Evolutionary conservation across 345 rosid genomes (phyloP).

Genomic region (Corchorus olitorius): DNA sequence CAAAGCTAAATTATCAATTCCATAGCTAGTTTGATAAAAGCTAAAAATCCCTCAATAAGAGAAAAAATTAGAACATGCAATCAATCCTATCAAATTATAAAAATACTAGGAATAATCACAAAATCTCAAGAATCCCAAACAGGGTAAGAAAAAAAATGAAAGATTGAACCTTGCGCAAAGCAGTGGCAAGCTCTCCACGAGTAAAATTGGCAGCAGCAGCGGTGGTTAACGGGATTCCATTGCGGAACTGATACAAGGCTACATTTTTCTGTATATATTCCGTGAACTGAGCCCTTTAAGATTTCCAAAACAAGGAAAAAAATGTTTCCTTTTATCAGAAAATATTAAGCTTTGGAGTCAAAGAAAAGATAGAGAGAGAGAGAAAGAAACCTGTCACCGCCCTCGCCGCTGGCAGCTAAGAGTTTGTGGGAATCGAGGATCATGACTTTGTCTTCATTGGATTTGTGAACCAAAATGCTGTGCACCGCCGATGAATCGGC

Average conservation of each 20-base stretch:
- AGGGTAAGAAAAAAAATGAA: not conserved
- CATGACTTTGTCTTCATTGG: conserved; percentile 94
- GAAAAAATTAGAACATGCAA: too few species aligned
- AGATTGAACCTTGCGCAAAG: conserved; percentile 73
- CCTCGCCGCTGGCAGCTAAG: conserved; percentile 89
- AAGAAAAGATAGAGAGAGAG: not conserved
- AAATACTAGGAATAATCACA: not conserved
- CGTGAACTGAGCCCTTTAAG: conserved; percentile 79
- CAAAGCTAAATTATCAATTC: not conserved
- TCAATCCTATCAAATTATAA: too few species aligned
- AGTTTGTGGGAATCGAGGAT: conserved; percentile 88
- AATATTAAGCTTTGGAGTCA: not conserved
- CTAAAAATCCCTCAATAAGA: not conserved
- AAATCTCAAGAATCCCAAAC: too few species aligned
- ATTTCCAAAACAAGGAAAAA: not conserved
- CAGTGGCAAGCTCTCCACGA: conserved; percentile 88
- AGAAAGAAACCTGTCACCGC: conserved; percentile 73
- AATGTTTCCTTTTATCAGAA: too few species aligned
- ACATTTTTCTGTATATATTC: conserved; percentile 96
- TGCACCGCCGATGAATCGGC: conserved; percentile 75
- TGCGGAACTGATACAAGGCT: conserved; percentile 79
- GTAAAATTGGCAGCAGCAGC: conserved; percentile 88
- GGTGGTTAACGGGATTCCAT: conserved; percentile 87
- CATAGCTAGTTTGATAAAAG: not conserved
- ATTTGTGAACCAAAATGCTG: conserved; percentile 50